A percentile compares a stretch with the other conserved stretches of the same genome.
Conservation (phyloP, 176 grass and related monocot species). For the Puccinellia tenuiflora region DNA sequence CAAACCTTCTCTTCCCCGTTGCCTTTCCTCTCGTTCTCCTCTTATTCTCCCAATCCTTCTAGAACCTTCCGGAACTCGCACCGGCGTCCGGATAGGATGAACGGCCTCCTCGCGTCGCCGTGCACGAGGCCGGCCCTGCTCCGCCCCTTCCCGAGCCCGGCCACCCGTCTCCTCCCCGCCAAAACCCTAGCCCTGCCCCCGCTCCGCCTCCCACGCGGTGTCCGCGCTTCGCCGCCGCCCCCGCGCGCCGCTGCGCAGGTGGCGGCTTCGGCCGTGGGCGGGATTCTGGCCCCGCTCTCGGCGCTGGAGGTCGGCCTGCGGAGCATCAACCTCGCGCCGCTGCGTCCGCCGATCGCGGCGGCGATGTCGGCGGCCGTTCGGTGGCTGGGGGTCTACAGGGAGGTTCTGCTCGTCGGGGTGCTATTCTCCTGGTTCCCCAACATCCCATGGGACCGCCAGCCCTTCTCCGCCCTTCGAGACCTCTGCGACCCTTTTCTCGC, state of each 20-base stretch:
- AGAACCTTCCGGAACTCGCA: background rate
- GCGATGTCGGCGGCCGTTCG: constrained; percentile 68
- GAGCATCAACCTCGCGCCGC: constrained; percentile 54
- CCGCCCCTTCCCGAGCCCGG: background rate
- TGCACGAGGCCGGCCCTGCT: constrained; percentile 13
- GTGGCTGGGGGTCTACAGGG: constrained; percentile 88
- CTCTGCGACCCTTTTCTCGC: constrained; percentile 89
- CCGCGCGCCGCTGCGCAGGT: constrained; percentile 29
- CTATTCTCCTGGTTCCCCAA: constrained; percentile 97
- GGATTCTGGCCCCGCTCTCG: constrained; percentile 42
- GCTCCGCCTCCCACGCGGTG: constrained; percentile 9
- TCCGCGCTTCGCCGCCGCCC: constrained; percentile 10
- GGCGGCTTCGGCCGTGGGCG: constrained; percentile 33
- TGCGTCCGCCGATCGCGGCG: constrained; percentile 61
- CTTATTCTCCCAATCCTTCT: background rate
- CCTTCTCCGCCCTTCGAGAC: constrained; percentile 79
- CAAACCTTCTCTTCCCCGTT: background rate
- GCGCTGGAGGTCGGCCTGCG: constrained; percentile 41
- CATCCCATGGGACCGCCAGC: constrained; percentile 91
- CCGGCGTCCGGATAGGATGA: constrained; percentile 2
- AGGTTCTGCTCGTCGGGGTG: constrained; percentile 82
- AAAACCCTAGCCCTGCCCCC: constrained; percentile 29
- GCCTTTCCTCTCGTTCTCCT: background rate
- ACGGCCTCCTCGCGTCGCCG: constrained; percentile 36
- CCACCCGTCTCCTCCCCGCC: background rate